Conservation (phyloP, 78 protist species). For the Isochrysis galbana region DNA sequence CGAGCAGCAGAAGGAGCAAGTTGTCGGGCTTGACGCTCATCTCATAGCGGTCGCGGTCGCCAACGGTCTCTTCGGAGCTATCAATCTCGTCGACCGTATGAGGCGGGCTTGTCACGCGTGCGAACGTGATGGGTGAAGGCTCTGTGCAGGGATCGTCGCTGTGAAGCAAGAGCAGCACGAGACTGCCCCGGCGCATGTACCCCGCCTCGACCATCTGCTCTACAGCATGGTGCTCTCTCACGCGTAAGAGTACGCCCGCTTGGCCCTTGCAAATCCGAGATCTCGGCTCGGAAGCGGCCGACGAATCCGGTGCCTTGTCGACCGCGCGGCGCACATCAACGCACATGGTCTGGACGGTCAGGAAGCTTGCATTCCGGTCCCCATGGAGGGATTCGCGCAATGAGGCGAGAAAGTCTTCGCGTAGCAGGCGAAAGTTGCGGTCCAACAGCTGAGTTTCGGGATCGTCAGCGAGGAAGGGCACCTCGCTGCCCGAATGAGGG, state of each 20-base stretch:
- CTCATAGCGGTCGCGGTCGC: too few relatives aligned
- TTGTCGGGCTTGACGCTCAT: neutral
- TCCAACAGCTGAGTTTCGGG: constrained; percentile 14
- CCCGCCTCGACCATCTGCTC: neutral
- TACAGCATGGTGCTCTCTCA: neutral
- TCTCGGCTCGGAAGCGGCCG: neutral
- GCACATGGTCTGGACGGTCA: neutral
- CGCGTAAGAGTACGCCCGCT: neutral
- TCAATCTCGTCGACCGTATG: neutral
- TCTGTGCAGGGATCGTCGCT: neutral
- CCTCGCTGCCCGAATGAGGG: neutral
- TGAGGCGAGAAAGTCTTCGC: constrained; percentile 29
- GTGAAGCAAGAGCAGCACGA: neutral
- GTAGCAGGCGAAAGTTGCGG: constrained; percentile 40
- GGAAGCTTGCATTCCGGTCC: neutral
- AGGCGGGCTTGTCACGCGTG: too few relatives aligned
- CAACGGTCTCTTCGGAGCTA: too few relatives aligned
- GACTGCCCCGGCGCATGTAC: neutral
- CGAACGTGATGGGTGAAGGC: neutral
- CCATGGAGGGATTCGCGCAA: neutral
- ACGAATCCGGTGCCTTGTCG: neutral
- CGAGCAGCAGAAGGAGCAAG: neutral
- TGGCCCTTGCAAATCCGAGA: neutral
- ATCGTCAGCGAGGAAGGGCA: neutral
- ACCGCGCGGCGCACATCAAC: neutral